These are phyloP conservation scores for Mycotypha africana DNA, from an alignment of 371 early-diverging fungal genomes.

Conservation along the genomic window DNA sequence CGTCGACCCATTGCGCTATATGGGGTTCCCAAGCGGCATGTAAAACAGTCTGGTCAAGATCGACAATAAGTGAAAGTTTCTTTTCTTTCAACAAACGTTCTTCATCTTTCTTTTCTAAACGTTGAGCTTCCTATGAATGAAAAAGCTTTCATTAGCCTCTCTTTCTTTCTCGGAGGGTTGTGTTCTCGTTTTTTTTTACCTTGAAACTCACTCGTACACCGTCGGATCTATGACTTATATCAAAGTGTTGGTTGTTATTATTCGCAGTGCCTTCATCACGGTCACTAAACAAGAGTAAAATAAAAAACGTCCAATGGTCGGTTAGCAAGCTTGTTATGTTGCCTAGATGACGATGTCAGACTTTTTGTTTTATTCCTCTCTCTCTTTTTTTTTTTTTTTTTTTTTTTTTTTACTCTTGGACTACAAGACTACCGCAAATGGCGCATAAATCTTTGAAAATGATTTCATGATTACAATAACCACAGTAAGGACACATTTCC, in stretches of 20 bases:
- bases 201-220: constrained; percentile 65
- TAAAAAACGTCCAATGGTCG: no score
- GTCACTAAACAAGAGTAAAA: no score
- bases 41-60: constrained; percentile 98
- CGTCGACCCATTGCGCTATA: constrained; percentile 78
- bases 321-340: no score
- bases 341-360: no score
- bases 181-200: constrained; percentile 30
- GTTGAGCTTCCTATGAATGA: constrained; percentile 64
- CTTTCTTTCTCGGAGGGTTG: no score
- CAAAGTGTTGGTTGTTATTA: constrained; percentile 41
- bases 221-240: constrained; percentile 71
- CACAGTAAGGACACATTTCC: constrained; percentile 1
- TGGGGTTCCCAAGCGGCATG: constrained; percentile 89
- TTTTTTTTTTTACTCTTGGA: constrained; percentile 21
- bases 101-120: constrained; percentile 68
- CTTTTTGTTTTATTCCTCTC: background rate
- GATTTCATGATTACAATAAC: constrained; percentile 68
- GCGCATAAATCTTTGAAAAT: constrained; percentile 78
- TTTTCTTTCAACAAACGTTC: constrained; percentile 56
- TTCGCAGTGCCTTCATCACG: no score
- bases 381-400: background rate
- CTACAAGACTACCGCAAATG: constrained; percentile 65
- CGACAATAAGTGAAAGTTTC: constrained; percentile 91
- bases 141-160: background rate